These are phyloP conservation scores for Clathrus columnatus DNA, from an alignment of 768 basidiomycete species.

Conservation along the genomic window DNA sequence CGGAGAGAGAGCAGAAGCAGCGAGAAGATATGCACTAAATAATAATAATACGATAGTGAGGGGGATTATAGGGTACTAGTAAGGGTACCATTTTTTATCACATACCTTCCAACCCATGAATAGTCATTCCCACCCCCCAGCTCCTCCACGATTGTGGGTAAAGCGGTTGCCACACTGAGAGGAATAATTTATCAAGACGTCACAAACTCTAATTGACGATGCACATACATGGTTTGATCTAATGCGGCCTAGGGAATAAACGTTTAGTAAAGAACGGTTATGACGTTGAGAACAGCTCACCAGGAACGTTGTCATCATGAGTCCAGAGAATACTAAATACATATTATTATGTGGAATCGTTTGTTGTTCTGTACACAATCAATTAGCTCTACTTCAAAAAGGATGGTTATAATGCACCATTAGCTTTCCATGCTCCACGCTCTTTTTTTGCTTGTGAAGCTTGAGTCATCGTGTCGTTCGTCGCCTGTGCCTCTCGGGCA, in stretches of 20 bases:
- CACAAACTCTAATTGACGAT: background rate
- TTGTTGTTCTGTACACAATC: slow-evolving; percentile 42
- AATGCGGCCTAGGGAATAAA: slow-evolving; percentile 30
- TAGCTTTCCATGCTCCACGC: slow-evolving; percentile 8
- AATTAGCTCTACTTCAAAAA: background rate
- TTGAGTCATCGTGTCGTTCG: background rate
- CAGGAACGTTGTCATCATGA: slow-evolving; percentile 28
- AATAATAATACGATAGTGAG: slow-evolving; percentile 3
- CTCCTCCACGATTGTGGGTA: slow-evolving; percentile 62
- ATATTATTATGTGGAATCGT: slow-evolving; percentile 47
- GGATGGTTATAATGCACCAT: background rate
- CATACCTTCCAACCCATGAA: slow-evolving; percentile 66
- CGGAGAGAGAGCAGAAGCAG: slow-evolving; percentile 57
- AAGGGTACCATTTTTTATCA: background rate
- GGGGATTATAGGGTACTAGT: background rate
- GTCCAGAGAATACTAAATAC: slow-evolving; percentile 33
- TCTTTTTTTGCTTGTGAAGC: background rate
- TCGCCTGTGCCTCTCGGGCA: background rate
- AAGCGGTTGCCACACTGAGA: slow-evolving; percentile 58
- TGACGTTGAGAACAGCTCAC: slow-evolving; percentile 23
- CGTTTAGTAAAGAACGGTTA: slow-evolving; percentile 53
- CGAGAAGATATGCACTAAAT: slow-evolving; percentile 62
- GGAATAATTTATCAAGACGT: background rate
- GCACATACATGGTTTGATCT: slow-evolving; percentile 26
- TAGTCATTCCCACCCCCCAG: slow-evolving; percentile 56